Base-by-base conservation (phyloP, 768 basidiomycete genomes). In the Trichaptum fuscoviolaceum region DNA sequence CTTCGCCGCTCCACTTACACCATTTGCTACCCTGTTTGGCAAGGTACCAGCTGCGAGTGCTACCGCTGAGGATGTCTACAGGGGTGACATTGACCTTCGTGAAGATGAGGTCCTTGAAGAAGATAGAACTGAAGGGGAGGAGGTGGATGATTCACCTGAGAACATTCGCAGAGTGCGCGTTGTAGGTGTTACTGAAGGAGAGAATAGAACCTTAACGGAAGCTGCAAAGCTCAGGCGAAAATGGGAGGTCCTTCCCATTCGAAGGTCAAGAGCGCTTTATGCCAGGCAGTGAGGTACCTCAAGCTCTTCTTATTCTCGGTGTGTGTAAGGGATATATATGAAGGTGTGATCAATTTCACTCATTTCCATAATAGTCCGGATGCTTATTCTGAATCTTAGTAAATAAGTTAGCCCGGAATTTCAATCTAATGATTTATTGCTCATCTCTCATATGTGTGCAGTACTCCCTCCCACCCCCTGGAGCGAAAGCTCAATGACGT, bases 31-130 rank as follows among this genome's bases (percentile, higher is more conserved):
- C 64, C 78, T 89, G 65, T 77, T 80, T 57, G 85, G 79, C 36
- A 75, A 67, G 24, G 64, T 71, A 25, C 65, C 70, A 10, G 15
- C 71, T 9, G 72, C 78, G 1, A 70, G 74, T 20, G 79, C 85
- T 27, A 87, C 82, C 7, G 87, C 89, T 1, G 89, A 91, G 62
- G 84, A 88, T 35, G 87, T 92, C 34, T 87, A 86, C 71, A 79
- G 81, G 67, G 84, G 83, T 35, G 83, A 84, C 67, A 88, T 92
- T 65, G 92, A 94, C 70, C 72, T 95, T 68, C 77, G 81, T 58
- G 92, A 93, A 71, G 86, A 92, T 66, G 92, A 95, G 69, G 82
- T 93, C 20, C 73, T 92, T 64, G 92, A 94, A 67, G 86, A 88
- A 69, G 92, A 95, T 63, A 82, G 88, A 25, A 87, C 85, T 7